phyloP scores from a whole-genome alignment of 2,329 filamentous ascomycete genomes.

The Colletotrichum sp. region DNA sequence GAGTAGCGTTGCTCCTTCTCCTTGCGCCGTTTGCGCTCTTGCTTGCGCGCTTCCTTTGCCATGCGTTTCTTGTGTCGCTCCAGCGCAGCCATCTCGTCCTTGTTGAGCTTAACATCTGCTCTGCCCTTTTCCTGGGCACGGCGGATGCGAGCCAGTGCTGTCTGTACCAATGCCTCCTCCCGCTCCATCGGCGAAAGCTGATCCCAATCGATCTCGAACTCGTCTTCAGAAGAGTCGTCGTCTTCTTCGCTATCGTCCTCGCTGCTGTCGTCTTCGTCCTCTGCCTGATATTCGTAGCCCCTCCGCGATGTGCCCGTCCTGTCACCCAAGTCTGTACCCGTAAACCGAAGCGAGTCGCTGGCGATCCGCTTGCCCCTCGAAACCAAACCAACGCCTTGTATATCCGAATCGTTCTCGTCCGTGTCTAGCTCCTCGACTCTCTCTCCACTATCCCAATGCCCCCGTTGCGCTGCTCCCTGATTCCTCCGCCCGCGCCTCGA shows the following conservation, averaged over 20 bases:
- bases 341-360: slow-evolving; percentile 67
- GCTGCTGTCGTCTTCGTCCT: slow-evolving; percentile 43
- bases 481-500: slow-evolving; percentile 81
- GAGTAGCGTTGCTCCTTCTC: slow-evolving; percentile 53
- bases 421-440: slow-evolving; percentile 69
- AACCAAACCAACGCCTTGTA: slow-evolving; percentile 58
- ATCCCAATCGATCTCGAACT: slow-evolving; percentile 50
- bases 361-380: slow-evolving; percentile 54
- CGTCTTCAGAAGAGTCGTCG: slow-evolving; percentile 33
- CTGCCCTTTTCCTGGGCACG: slow-evolving; percentile 78
- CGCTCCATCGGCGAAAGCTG: slow-evolving; percentile 65
- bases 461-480: slow-evolving; percentile 48
- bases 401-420: slow-evolving; percentile 60
- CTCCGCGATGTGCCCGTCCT: slow-evolving; percentile 41
- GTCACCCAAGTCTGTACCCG: slow-evolving; percentile 62
- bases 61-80: slow-evolving; percentile 70
- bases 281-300: slow-evolving; percentile 38
- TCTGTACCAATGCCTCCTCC: slow-evolving; percentile 79
- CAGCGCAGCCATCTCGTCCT: slow-evolving; percentile 81
- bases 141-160: slow-evolving; percentile 80
- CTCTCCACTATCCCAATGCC: slow-evolving; percentile 48
- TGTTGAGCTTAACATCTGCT: slow-evolving; percentile 79
- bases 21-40: slow-evolving; percentile 42
- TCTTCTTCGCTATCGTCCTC: slow-evolving; percentile 42
- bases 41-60: slow-evolving; percentile 47